Base-by-base conservation (phyloP, 345 rosid species). In the Lumnitzera littorea region DNA sequence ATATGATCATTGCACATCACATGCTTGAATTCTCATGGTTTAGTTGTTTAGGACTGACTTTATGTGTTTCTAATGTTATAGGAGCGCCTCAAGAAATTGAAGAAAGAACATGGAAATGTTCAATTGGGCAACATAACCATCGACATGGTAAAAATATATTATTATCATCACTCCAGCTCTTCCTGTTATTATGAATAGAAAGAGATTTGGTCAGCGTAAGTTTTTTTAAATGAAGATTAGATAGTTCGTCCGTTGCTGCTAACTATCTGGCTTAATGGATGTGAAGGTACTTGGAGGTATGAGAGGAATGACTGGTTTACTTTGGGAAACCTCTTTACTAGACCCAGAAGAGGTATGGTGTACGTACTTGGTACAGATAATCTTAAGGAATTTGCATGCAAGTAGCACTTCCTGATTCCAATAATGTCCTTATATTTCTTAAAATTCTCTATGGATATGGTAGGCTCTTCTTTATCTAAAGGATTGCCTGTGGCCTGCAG, bases 281-380 rank as follows among this genome's bases (percentile, higher is more conserved):
- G 43, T 36, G 43, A 72, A 94, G 99, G 97, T 94, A 47, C 74
- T 90, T 61, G 96, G 99, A 53, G 99, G 99, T 59, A 94, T 94
- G 99, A 84, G 99, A 80, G 99, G 97, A 77, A 94, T 94, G 99
- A 84, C 94, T 54, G 95, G 99, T 48, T 67, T 94, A 67, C 85
- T 94, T 9, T 90, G 99, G 99, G 97, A 94, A 76, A 91, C 97
- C 64, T 94, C 99, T 46, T 80, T 94, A 67, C 97, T 94, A 48
- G 99, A 94, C 65, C 85, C 97, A 4, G 97, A 94, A 36, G 99
- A 94, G 91, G 97, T 90, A 71, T 55, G 55, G 53, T 57, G 3
- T 63, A 46, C 12, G 2, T 53, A 15, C 11, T 1, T 46, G 36
- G 7, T 36, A 1, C 43, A 36, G 9, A 9, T 36, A 36, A 36